Evolutionary conservation across 345 rosid species (phyloP), one percentile per base, ranked within the genome.

Genomic region (Microthlaspi erraticum): DNA sequence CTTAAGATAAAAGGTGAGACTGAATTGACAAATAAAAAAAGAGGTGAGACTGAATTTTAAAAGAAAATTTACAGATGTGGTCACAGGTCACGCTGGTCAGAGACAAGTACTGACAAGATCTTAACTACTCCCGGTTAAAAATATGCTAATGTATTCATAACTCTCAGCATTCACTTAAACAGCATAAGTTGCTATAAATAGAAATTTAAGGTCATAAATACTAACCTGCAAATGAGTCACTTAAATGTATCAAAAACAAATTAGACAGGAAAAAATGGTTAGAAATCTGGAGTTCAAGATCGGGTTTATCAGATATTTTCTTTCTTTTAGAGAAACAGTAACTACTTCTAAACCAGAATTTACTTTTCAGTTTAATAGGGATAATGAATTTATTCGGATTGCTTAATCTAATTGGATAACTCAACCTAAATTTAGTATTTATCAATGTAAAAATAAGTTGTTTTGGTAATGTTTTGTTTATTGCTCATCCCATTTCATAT

Each of bases 71-170:
- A 52, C 51, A 75, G 44, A 75, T 54, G 33, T 66, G 62, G 54
- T 50, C 72, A 32, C 53, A 49, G 52, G 49, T 63, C 64, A 13
- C 52, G 34, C 7, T 26, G 74, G 69, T 54, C 68, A 67, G 70
- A 52, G 51, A 67, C 74, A 75, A 44, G 37, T 52, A 42, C 79
- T 75, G 79, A 75, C 79, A 75, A 45, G 65, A 75, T 75, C 79
- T 62, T 68, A 68, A 68, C 59, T 44, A 75, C 52, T 75, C 59
- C 41, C 4, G 68, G 52, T 54, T 68, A 9, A 60, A 74, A 67
- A 36, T 42, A 45, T 16, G 44, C 38, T 31, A 26, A 54, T 39
- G 43, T 57, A 54, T 38, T 37, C 33, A 55, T 43, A 60, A 44
- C 55, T 17, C 57, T 53, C 12, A 36, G 0, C 17, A 53, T 32